Evolutionary conservation across 345 rosid species (phyloP).

Genomic region (Ailanthus altissimus): DNA sequence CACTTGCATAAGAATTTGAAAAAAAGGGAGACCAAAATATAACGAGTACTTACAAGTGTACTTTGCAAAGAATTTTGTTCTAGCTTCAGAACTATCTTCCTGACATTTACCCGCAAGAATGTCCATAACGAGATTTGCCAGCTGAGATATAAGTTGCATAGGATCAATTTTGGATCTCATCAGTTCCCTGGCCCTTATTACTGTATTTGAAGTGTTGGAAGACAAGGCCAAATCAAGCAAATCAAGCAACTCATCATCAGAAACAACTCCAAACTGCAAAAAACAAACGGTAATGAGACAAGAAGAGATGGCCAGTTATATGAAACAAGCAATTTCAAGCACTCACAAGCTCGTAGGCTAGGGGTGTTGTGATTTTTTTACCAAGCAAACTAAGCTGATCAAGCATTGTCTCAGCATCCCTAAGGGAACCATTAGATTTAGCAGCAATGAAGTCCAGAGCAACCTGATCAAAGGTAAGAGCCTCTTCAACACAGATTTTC

Average conservation of each 20-base stretch:
- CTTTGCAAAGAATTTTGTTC: slow-evolving; percentile 52
- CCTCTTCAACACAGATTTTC: slow-evolving; percentile 70
- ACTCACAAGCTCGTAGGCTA: slow-evolving; percentile 90
- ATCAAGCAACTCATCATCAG: slow-evolving; percentile 93
- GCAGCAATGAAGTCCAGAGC: slow-evolving; percentile 88
- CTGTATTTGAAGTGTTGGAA: slow-evolving; percentile 89
- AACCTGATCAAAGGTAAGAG: slow-evolving; percentile 65
- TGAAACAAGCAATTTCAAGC: slow-evolving; percentile 13
- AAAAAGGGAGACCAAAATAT: not conserved
- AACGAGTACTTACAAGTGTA: slow-evolving; percentile 48
- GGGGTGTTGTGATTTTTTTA: slow-evolving; percentile 67
- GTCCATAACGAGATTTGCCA: slow-evolving; percentile 93
- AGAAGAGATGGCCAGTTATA: slow-evolving; percentile 8
- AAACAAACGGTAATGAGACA: slow-evolving; percentile 11
- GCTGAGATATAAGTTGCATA: slow-evolving; percentile 87
- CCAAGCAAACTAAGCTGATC: slow-evolving; percentile 95
- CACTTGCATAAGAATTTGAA: not conserved
- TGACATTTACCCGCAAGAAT: slow-evolving; percentile 68
- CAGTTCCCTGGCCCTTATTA: slow-evolving; percentile 85
- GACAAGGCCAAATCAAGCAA: slow-evolving; percentile 91
- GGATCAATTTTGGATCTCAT: slow-evolving; percentile 96
- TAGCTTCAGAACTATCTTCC: slow-evolving; percentile 63
- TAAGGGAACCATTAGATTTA: slow-evolving; percentile 90
- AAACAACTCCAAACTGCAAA: slow-evolving; percentile 83
- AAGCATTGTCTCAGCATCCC: slow-evolving; percentile 95